phyloP scores from a whole-genome alignment of 208 protist species.

The Wallacemonas collosoma region DNA sequence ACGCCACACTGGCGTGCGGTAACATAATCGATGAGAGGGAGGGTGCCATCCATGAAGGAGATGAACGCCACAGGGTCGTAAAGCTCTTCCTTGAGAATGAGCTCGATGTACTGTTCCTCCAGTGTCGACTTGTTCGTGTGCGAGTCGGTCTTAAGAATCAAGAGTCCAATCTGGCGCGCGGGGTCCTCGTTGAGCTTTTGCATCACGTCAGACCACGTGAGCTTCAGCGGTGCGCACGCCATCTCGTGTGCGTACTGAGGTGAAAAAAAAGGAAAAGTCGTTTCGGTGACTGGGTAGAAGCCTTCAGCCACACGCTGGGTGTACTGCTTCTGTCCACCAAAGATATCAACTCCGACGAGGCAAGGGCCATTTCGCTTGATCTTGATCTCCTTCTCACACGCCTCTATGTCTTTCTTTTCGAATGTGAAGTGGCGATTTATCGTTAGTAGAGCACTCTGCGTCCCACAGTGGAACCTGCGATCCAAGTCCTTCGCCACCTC shows the following conservation, averaged over 20 bases:
- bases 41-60: slow-evolving; percentile 49
- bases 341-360: slow-evolving; percentile 52
- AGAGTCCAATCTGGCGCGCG: slow-evolving; percentile 20
- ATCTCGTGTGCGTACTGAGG: slow-evolving; percentile 15
- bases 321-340: slow-evolving; percentile 42
- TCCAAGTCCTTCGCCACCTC: neutral
- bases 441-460: slow-evolving; percentile 26
- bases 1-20: slow-evolving; percentile 39
- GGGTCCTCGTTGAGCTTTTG: slow-evolving; percentile 20
- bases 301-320: slow-evolving; percentile 6
- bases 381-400: slow-evolving; percentile 24
- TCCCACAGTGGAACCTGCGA: slow-evolving; percentile 28
- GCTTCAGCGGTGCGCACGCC: slow-evolving; percentile 16
- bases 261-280: slow-evolving; percentile 27
- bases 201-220: slow-evolving; percentile 41
- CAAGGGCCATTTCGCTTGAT: slow-evolving; percentile 40
- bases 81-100: slow-evolving; percentile 54
- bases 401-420: slow-evolving; percentile 6
- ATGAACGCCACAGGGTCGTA: slow-evolving; percentile 64
- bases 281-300: slow-evolving; percentile 22
- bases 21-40: slow-evolving; percentile 74
- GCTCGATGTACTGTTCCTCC: slow-evolving; percentile 40
- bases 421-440: slow-evolving; percentile 34
- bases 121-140: slow-evolving; percentile 4
- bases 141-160: slow-evolving; percentile 32